These are phyloP conservation scores for Prinsepia uniflora DNA, from an alignment of 306 rosid genomes.

Conservation along the genomic window DNA sequence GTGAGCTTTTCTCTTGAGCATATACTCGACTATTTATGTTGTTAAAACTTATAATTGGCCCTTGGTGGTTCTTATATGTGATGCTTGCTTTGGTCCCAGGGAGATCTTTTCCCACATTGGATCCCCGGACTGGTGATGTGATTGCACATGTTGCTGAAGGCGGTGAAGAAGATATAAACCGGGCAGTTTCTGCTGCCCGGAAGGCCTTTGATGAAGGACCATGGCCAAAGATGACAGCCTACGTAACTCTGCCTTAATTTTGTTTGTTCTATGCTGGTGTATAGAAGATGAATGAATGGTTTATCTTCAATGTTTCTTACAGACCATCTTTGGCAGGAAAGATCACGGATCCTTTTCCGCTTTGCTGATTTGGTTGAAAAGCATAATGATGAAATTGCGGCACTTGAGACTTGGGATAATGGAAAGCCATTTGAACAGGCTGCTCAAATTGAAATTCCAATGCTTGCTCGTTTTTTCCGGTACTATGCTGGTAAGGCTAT, in stretches of 20 bases:
- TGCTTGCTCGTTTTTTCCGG: constrained; percentile 62
- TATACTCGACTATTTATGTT: neutral
- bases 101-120: constrained; percentile 71
- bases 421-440: constrained; percentile 89
- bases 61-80: neutral
- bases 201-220: constrained; percentile 90
- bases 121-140: constrained; percentile 80
- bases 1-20: constrained; percentile 27
- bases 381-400: constrained; percentile 67
- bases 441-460: constrained; percentile 59
- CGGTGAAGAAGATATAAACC: constrained; percentile 65
- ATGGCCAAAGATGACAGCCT: constrained; percentile 90
- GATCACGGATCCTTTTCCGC: constrained; percentile 57
- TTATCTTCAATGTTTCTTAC: neutral
- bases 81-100: constrained; percentile 37
- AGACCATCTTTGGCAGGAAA: constrained; percentile 45
- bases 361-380: constrained; percentile 80
- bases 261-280: neutral
- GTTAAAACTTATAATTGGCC: neutral
- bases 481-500: constrained; percentile 70
- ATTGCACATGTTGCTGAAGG: constrained; percentile 90
- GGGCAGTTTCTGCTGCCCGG: constrained; percentile 86
- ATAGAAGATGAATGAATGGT: neutral
- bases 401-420: constrained; percentile 93
- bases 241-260: constrained; percentile 43